Evolutionary conservation across 352 stramenopile genomes (phyloP), one percentile per base, ranked within the genome.

Genomic region (Pilasporangium apinafurcum): DNA sequence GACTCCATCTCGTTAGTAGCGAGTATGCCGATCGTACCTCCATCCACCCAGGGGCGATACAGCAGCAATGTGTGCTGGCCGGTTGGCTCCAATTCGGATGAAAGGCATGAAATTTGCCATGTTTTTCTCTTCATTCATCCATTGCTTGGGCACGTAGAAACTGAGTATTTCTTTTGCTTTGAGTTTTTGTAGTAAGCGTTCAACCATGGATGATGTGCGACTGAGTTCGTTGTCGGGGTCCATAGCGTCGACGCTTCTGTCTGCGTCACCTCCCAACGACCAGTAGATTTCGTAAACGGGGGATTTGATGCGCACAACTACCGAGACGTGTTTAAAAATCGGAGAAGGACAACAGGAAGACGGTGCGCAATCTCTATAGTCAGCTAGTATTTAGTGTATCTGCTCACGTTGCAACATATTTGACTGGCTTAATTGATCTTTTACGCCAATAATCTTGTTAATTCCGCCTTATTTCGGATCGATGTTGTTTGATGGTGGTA

Each of bases 41-140:
- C 44, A 25, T 36, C 39, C 10, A 16, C 6, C 12, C 35, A 39
- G 44, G 26, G 39, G n/a, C 34, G 42, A 25, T 27, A 40, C 3
- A 17, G n/a, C 16, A 47, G 12, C 18, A 42, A 48, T 26, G 41
- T 63, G 14, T 70, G 55, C 27, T 66, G 60, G 56, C 51, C 60
- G 1, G 47, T 16, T 7, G 41, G 37, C 5, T 61, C 54, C 3
- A 51, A 51, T 34, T 57, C 49, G 5, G 49, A 57, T 12, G 44
- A 53, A 12, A 57, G 49, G 49, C 52, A 4, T 18, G 2, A 18
- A 13, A 14, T 27, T 8, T 8, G 25, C 17, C 27, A 20, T 40
- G 10, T 1, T 5, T 22, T n/a, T n/a, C n/a, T n/a, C n/a, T n/a
- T n/a, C n/a, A n/a, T n/a, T n/a, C n/a, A n/a, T n/a, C n/a, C n/a